phyloP scores from a whole-genome alignment of 2,329 filamentous ascomycete species.

The Penicillium sp. region DNA sequence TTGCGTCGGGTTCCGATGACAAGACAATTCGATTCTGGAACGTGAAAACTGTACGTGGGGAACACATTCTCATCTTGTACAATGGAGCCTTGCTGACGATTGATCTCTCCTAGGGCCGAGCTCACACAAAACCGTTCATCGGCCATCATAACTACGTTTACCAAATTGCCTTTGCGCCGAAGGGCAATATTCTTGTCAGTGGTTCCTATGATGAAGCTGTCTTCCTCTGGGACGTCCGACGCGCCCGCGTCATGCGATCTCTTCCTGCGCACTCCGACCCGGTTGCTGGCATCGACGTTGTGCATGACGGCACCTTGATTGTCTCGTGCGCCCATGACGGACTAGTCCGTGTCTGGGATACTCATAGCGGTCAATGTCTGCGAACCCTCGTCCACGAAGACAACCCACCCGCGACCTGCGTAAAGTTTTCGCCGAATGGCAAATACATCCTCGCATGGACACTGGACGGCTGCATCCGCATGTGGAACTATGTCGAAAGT shows the following conservation, averaged over 20 bases:
- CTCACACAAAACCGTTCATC: conserved; percentile 65
- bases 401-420: conserved; percentile 84
- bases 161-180: conserved; percentile 92
- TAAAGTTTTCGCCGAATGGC: conserved; percentile 92
- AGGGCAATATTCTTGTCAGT: conserved; percentile 94
- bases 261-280: conserved; percentile 94
- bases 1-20: conserved; percentile 93
- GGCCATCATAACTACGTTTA: conserved; percentile 98
- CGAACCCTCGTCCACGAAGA: conserved; percentile 96
- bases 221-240: conserved; percentile 93
- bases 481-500: conserved; percentile 95
- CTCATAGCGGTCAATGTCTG: conserved; percentile 89
- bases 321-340: conserved; percentile 92
- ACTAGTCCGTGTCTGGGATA: conserved; percentile 93
- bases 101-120: conserved; percentile 49
- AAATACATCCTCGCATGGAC: conserved; percentile 91
- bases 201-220: conserved; percentile 97
- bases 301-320: conserved; percentile 87
- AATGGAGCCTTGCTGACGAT: neutral
- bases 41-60: conserved; percentile 51
- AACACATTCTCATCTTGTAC: neutral
- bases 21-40: conserved; percentile 96
- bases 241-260: conserved; percentile 83
- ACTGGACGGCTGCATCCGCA: conserved; percentile 82
- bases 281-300: conserved; percentile 91